phyloP scores from a whole-genome alignment of 2,329 filamentous ascomycete species.

The Cytospora piceicola region DNA sequence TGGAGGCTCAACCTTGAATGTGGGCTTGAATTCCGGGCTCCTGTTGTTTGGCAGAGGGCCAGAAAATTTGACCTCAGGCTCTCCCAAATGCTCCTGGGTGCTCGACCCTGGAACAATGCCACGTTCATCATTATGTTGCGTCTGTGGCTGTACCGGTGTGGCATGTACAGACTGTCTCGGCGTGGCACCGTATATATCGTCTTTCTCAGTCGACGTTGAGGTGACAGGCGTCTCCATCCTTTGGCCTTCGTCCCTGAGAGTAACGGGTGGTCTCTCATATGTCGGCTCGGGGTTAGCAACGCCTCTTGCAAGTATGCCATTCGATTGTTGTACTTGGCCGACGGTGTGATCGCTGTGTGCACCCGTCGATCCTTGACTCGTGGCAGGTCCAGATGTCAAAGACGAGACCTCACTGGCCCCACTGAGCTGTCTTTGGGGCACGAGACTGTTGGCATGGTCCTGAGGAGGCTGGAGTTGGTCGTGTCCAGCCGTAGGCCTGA shows the following conservation, averaged over 20 bases:
- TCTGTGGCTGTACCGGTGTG: conserved; percentile 24
- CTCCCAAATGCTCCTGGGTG: conserved; percentile 14
- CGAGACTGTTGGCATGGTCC: conserved; percentile 24
- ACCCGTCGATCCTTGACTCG: conserved; percentile 20
- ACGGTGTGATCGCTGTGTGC: conserved; percentile 20
- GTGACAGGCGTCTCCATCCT: conserved; percentile 23
- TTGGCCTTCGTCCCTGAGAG: conserved; percentile 30
- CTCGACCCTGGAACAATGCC: conserved; percentile 11
- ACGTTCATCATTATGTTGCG: conserved; percentile 3
- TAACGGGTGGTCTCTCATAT: conserved; percentile 24
- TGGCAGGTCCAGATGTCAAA: conserved; percentile 29
- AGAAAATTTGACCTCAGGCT: conserved; percentile 27
- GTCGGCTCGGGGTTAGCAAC: conserved; percentile 14
- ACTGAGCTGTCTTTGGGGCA: conserved; percentile 36
- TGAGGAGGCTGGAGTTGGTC: conserved; percentile 26
- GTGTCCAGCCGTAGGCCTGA: conserved; percentile 18
- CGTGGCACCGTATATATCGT: conserved; percentile 43
- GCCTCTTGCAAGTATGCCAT: background rate
- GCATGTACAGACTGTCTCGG: conserved; percentile 32
- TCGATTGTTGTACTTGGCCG: conserved; percentile 12
- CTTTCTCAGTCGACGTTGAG: conserved; percentile 33
- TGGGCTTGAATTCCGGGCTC: conserved; percentile 17
- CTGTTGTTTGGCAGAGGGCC: conserved; percentile 26
- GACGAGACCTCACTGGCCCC: conserved; percentile 37
- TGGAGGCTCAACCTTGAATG: conserved; percentile 26